phyloP scores from a whole-genome alignment of 768 basidiomycete genomes.

The Aureoboletus auriporus region DNA sequence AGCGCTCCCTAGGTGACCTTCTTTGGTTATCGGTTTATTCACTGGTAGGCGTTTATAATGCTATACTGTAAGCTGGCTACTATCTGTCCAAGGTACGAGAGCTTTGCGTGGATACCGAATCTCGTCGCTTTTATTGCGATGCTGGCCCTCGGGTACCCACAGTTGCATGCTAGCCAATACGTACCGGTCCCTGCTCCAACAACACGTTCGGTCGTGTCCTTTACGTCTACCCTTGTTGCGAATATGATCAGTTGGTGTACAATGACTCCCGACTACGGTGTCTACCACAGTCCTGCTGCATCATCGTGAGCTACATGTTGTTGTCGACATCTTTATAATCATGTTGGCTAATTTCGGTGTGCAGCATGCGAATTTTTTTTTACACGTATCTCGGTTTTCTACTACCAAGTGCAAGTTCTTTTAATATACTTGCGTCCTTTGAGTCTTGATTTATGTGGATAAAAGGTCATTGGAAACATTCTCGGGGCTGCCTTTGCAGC shows the following conservation, averaged over 20 bases:
- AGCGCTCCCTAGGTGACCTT: slow-evolving; percentile 47
- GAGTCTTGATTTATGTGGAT: neutral
- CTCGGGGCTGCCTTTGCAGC: slow-evolving; percentile 46
- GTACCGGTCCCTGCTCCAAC: slow-evolving; percentile 35
- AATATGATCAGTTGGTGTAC: slow-evolving; percentile 42
- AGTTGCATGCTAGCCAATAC: slow-evolving; percentile 43
- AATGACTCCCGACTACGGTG: slow-evolving; percentile 46
- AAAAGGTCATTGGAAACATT: slow-evolving; percentile 36
- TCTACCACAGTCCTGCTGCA: slow-evolving; percentile 49
- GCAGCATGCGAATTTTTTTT: slow-evolving; percentile 36
- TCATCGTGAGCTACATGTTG: slow-evolving; percentile 44
- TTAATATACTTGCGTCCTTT: neutral
- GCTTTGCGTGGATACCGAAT: slow-evolving; percentile 73
- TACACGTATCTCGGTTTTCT: slow-evolving; percentile 47
- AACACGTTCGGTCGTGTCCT: slow-evolving; percentile 36
- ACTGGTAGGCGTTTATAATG: slow-evolving; percentile 36
- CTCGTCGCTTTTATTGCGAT: slow-evolving; percentile 64
- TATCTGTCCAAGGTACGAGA: slow-evolving; percentile 56
- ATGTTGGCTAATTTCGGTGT: neutral
- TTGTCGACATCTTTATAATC: neutral
- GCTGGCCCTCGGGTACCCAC: slow-evolving; percentile 64
- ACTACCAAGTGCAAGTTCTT: slow-evolving; percentile 35
- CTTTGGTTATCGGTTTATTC: slow-evolving; percentile 60
- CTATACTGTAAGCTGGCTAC: neutral
- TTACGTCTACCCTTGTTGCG: slow-evolving; percentile 41